Evolutionary conservation across 2,329 filamentous ascomycete species (phyloP).

Genomic region (Leptodontidium sp.): DNA sequence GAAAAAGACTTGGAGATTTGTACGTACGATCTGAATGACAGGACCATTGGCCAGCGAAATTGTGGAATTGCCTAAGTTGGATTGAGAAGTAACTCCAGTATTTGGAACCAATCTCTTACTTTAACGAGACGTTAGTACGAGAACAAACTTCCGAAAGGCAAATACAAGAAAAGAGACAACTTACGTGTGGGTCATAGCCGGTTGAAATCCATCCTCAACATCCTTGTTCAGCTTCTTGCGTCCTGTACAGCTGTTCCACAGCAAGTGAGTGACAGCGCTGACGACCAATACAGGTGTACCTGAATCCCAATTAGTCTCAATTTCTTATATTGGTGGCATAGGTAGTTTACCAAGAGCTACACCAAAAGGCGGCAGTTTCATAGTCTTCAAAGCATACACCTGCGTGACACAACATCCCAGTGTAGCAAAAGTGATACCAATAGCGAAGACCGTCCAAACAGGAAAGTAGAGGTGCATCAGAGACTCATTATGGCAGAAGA

Average conservation of each 20-base stretch:
- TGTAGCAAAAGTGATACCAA: constrained; percentile 16
- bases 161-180: no score
- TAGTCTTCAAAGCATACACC: constrained; percentile 8
- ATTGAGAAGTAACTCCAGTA: neutral
- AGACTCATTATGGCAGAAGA: constrained; percentile 13
- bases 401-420: constrained; percentile 11
- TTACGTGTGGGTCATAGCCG: neutral
- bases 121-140: neutral
- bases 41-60: constrained; percentile 1
- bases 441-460: constrained; percentile 17
- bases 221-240: neutral
- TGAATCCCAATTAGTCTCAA: neutral
- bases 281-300: constrained; percentile 24
- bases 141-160: no score
- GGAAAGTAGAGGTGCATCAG: constrained; percentile 16
- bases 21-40: constrained; percentile 4
- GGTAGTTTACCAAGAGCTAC: constrained; percentile 8
- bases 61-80: neutral
- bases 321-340: neutral
- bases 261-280: constrained; percentile 18
- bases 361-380: constrained; percentile 13
- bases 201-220: constrained; percentile 7
- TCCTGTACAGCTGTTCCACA: neutral
- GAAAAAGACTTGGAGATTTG: neutral
- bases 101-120: neutral